phyloP scores from a whole-genome alignment of 2,329 filamentous ascomycete genomes.

The Didymella lethalis region DNA sequence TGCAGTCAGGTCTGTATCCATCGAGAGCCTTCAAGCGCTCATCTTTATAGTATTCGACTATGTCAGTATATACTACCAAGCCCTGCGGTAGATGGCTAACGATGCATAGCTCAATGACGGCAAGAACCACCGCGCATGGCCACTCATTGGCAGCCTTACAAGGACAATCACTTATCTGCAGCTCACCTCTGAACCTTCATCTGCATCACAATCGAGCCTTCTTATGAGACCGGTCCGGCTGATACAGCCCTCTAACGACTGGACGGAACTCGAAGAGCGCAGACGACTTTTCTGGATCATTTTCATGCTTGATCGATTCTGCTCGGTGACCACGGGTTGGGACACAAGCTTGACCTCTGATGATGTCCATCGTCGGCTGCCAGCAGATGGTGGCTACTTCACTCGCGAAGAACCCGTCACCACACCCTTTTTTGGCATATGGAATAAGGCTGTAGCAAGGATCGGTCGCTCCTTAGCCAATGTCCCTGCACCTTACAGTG shows the following conservation, averaged over 20 bases:
- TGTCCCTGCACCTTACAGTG: conserved; percentile 47
- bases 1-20: conserved; percentile 36
- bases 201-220: conserved; percentile 32
- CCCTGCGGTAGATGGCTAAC: background rate
- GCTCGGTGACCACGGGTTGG: conserved; percentile 45
- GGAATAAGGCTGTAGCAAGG: conserved; percentile 46
- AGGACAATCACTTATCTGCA: conserved; percentile 47
- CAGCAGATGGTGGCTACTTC: conserved; percentile 47
- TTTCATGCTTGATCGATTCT: conserved; percentile 46
- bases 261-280: conserved; percentile 45
- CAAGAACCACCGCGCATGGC: conserved; percentile 41
- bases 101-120: conserved; percentile 41
- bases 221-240: conserved; percentile 43
- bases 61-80: conserved; percentile 21
- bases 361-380: conserved; percentile 44
- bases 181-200: conserved; percentile 41
- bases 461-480: conserved; percentile 44
- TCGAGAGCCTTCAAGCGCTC: conserved; percentile 42
- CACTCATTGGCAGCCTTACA: conserved; percentile 45
- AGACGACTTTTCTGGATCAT: conserved; percentile 46
- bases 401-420: conserved; percentile 45
- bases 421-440: conserved; percentile 48
- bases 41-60: conserved; percentile 47
- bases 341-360: conserved; percentile 46
- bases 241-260: conserved; percentile 37